Evolutionary conservation across 202 grass and related monocot species (phyloP).

Genomic region (Sporobolus alterniflorus): DNA sequence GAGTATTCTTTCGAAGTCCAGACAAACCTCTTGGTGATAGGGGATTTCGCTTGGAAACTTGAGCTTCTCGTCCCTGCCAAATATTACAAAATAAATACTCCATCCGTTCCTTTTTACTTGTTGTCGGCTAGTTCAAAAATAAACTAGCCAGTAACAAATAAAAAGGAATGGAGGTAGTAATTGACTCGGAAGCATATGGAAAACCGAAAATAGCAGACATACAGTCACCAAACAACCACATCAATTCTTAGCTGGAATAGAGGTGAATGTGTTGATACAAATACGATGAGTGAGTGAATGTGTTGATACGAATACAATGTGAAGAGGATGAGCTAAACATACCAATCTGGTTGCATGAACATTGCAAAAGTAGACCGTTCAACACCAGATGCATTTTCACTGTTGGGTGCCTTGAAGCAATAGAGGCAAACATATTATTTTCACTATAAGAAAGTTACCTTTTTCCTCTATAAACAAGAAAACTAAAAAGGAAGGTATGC

Average conservation of each 20-base stretch:
- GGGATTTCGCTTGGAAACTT: slow-evolving; percentile 68
- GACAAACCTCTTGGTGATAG: slow-evolving; percentile 85
- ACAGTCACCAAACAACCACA: background rate
- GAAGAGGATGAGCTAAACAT: background rate
- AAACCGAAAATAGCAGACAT: background rate
- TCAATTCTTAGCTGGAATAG: background rate
- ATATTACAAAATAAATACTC: background rate
- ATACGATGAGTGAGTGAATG: background rate
- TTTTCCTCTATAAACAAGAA: background rate
- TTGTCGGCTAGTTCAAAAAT: no score
- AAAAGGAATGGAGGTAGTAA: no score
- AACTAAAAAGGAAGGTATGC: background rate
- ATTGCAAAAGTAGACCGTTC: slow-evolving; percentile 88
- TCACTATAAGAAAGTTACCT: background rate
- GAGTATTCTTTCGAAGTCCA: background rate
- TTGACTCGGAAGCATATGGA: background rate
- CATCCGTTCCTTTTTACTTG: no score
- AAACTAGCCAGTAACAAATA: no score
- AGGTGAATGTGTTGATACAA: background rate
- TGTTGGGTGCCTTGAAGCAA: slow-evolving; percentile 72
- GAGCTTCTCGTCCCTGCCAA: slow-evolving; percentile 78
- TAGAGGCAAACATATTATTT: background rate
- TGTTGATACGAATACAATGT: background rate
- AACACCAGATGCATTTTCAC: slow-evolving; percentile 72
- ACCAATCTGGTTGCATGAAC: slow-evolving; percentile 99